Evolutionary conservation across 495 filamentous ascomycete genomes (phyloP), one percentile per base, ranked within the genome.

Genomic region (Penicillium steckii): DNA sequence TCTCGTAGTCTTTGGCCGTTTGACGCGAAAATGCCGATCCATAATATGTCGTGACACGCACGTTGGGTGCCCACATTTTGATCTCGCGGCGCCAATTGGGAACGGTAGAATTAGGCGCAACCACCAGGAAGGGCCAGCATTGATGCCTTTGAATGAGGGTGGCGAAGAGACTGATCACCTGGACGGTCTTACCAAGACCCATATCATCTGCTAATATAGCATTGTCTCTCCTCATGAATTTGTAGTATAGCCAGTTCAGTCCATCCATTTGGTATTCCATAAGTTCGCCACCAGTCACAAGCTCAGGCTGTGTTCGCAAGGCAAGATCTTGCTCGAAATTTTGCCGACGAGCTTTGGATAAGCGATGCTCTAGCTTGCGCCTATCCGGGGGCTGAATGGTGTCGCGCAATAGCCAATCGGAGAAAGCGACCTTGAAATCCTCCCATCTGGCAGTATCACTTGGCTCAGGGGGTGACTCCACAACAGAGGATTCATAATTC

Each of bases 141-240:
- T 78, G 78, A 35, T 93, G 91, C 26, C 89, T 83, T 56, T 88
- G 77, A 24, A 88, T 80, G n/a, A 99, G 68, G 12, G 87, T 82
- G 8, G 88, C 82, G 8, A 99, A 72, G 44, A 95, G 80, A 2
- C 83, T 84, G 48, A 99, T 91, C 44, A 97, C 82, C 66, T 99
- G 95, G 42, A 99, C 88, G 0, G 95, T 99, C 75, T 99, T 99
- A 22, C 95, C 95, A 8, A 99, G 83, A 4, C 95, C 95, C 95
- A 99, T 99, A 65, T 99, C 95, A 59, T 99, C 95, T 2, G 95
- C 95, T 2, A 99, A 81, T 60, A 99, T 94, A n/a, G 87, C 86
- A 59, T 95, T 97, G 53, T 88, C 80, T 53, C 85, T 76, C 42
- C 81, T 73, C 53, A 88, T 83, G 75, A 90, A 96, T 64, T 90